Conservation (phyloP, 2,329 filamentous ascomycete genomes). For the Endothia cerciana region DNA sequence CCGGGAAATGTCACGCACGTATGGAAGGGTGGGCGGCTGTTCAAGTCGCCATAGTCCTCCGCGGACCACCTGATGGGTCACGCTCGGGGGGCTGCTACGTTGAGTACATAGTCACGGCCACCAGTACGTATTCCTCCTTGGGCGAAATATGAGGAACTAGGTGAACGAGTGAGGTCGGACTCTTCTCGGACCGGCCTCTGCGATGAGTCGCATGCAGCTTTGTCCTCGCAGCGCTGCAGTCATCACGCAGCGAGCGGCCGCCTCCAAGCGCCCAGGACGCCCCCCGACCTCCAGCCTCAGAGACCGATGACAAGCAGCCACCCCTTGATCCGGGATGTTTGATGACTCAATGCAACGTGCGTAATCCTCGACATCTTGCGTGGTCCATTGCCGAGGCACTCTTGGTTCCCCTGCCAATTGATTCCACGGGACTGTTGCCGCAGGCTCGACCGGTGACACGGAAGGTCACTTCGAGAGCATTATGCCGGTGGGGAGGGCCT, state of each 20-base stretch:
- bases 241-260: slow-evolving; percentile 7
- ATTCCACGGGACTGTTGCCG: neutral
- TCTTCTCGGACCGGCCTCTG: neutral
- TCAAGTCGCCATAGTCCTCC: no score
- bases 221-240: neutral
- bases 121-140: neutral
- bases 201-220: no score
- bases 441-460: neutral
- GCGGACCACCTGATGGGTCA: no score
- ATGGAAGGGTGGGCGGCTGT: no score
- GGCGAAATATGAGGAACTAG: neutral
- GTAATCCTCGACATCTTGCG: neutral
- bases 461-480: neutral
- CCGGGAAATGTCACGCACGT: no score
- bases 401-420: neutral
- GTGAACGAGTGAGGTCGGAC: neutral
- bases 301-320: neutral
- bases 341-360: neutral
- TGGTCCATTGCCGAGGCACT: neutral
- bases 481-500: neutral
- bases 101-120: neutral
- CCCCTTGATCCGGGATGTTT: neutral
- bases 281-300: neutral
- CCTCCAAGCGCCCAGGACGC: neutral
- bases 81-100: no score